A percentile compares a stretch with the other conserved stretches of the same genome.
These are phyloP conservation scores for Hyparrhenia diplandra DNA, from an alignment of 176 grass and related monocot genomes.

Conservation along the genomic window DNA sequence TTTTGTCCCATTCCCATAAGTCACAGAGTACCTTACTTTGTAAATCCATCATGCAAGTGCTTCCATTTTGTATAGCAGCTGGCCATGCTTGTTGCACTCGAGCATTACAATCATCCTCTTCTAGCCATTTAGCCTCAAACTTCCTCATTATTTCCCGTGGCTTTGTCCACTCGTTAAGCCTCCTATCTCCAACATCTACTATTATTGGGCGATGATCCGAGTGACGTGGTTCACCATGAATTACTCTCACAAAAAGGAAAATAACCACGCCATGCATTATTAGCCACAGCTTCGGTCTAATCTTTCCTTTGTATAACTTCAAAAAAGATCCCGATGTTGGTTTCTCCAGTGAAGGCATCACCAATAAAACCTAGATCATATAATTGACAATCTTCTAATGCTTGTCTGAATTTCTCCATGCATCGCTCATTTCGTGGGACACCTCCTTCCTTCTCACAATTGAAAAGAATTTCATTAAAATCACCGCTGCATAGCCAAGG, in stretches of 20 bases:
- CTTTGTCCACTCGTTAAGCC: neutral
- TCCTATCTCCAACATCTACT: neutral
- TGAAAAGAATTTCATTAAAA: neutral
- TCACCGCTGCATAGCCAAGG: too few species aligned
- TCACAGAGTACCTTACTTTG: neutral
- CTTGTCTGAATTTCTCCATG: neutral
- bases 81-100: neutral
- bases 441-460: neutral
- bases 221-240: neutral
- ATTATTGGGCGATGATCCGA: neutral
- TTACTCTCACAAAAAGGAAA: neutral
- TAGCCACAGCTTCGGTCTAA: neutral
- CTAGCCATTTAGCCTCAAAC: neutral
- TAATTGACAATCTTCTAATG: neutral
- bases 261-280: neutral
- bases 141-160: neutral
- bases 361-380: neutral
- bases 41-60: neutral
- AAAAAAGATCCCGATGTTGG: neutral
- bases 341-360: neutral
- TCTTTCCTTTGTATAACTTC: neutral
- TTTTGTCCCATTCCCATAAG: neutral
- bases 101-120: neutral
- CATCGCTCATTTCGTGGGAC: neutral
- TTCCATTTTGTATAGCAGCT: neutral